A percentile compares a stretch with the other conserved stretches of the same genome.
Conservation (phyloP, 805 yeast genomes). For the Scheffersomyces amazonensis region DNA sequence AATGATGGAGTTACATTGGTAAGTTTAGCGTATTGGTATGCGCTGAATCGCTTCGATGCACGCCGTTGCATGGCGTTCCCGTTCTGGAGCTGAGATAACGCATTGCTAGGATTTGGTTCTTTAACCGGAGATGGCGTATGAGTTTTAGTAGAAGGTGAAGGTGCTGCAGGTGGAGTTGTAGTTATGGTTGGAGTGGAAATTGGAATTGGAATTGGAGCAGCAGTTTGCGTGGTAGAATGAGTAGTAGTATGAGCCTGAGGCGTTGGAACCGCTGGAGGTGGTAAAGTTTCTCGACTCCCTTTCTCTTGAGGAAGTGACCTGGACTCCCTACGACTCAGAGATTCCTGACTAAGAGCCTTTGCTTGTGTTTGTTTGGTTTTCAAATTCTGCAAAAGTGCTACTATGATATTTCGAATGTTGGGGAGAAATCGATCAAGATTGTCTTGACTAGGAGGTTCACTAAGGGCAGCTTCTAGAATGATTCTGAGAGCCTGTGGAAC, state of each 20-base stretch:
- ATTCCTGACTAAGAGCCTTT: conserved; percentile 30
- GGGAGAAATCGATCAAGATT: conserved; percentile 81
- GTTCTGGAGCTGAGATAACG: conserved; percentile 74
- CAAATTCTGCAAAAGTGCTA: conserved; percentile 70
- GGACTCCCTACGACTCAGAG: no score
- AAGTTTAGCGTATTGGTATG: conserved; percentile 83
- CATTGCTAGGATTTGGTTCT: conserved; percentile 36
- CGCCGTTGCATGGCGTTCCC: conserved; percentile 84
- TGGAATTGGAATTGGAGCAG: not conserved
- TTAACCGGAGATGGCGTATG: not conserved
- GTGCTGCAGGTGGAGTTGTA: not conserved
- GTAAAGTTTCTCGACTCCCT: not conserved
- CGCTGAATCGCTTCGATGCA: conserved; percentile 91
- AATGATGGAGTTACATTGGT: conserved; percentile 34
- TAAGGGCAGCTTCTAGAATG: conserved; percentile 81
- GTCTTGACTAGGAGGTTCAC: conserved; percentile 81
- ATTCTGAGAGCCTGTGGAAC: conserved; percentile 80
- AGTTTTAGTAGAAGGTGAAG: not conserved
- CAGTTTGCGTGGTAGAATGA: not conserved
- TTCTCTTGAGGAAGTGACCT: conserved; percentile 3
- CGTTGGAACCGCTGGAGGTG: not conserved
- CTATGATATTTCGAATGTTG: conserved; percentile 79
- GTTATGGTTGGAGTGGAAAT: not conserved
- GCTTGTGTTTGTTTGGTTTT: conserved; percentile 73
- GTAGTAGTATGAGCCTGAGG: not conserved